These are phyloP conservation scores for Monosporozyma siamensis DNA, from an alignment of 805 yeast species.

Conservation along the genomic window DNA sequence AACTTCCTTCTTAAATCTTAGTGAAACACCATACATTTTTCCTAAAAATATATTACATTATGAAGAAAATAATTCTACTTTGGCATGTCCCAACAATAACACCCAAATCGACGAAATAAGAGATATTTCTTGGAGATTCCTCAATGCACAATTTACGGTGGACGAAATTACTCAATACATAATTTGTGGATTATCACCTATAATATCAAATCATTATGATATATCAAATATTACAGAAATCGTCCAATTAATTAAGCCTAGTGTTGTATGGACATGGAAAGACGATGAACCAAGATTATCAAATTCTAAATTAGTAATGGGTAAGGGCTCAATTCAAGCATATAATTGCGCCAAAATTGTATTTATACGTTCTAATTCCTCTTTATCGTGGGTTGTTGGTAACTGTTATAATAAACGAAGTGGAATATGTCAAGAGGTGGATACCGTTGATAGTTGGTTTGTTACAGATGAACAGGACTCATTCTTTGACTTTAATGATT, in stretches of 20 bases:
- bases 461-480: slow-evolving; percentile 28
- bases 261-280: slow-evolving; percentile 69
- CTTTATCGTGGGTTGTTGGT: slow-evolving; percentile 51
- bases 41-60: slow-evolving; percentile 18
- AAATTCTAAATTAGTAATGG: slow-evolving; percentile 7
- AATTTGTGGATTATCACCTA: slow-evolving; percentile 57
- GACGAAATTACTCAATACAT: slow-evolving; percentile 33
- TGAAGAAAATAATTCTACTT: slow-evolving; percentile 14
- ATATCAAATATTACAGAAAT: slow-evolving; percentile 21
- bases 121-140: slow-evolving; percentile 31
- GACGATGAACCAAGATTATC: slow-evolving; percentile 39
- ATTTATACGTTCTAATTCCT: slow-evolving; percentile 12
- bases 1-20: slow-evolving; percentile 18
- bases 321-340: slow-evolving; percentile 27
- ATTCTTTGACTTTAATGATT: slow-evolving; percentile 37
- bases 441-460: slow-evolving; percentile 37
- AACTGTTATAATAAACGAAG: slow-evolving; percentile 51
- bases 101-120: slow-evolving; percentile 10
- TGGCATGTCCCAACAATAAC: slow-evolving; percentile 15
- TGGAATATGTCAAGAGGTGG: slow-evolving; percentile 46
- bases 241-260: slow-evolving; percentile 26
- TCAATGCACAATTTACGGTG: slow-evolving; percentile 38
- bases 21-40: slow-evolving; percentile 19
- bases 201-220: slow-evolving; percentile 37
- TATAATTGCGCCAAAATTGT: slow-evolving; percentile 37